Percentiles rank a stretch among this genome's conserved stretches.
These are phyloP conservation scores for Brassica rapa DNA, from an alignment of 345 rosid genomes.

Conservation along the genomic window DNA sequence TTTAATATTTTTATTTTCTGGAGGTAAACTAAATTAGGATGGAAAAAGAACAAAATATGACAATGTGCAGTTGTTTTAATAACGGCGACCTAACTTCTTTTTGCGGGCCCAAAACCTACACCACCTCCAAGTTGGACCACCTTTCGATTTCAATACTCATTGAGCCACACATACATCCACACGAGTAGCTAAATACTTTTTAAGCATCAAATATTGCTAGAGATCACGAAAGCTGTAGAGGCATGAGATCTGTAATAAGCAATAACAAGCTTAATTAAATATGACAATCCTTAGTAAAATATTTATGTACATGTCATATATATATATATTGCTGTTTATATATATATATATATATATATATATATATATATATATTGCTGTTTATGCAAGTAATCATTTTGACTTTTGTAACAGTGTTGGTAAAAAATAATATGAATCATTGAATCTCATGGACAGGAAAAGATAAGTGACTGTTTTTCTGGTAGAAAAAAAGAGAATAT, in stretches of 20 bases:
- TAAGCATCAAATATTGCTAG: not conserved
- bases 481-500: no score
- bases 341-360: no score
- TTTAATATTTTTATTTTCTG: not conserved
- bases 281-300: not conserved
- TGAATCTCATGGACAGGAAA: not conserved
- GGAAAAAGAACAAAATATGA: not conserved
- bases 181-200: not conserved
- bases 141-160: conserved; percentile 28
- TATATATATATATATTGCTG: not conserved
- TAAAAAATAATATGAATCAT: not conserved
- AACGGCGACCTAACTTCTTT: conserved; percentile 37
- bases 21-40: not conserved
- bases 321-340: not conserved
- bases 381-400: no score
- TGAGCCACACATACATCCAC: conserved; percentile 15
- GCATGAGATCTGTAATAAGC: not conserved
- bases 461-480: not conserved
- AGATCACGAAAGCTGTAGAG: not conserved
- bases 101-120: conserved; percentile 33
- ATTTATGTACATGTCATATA: not conserved
- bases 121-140: conserved; percentile 37
- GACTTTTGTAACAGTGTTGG: not conserved
- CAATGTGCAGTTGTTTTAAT: conserved; percentile 36
- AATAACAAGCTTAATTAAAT: not conserved